phyloP scores from a whole-genome alignment of 345 rosid genomes.

The Corchorus capsularis region DNA sequence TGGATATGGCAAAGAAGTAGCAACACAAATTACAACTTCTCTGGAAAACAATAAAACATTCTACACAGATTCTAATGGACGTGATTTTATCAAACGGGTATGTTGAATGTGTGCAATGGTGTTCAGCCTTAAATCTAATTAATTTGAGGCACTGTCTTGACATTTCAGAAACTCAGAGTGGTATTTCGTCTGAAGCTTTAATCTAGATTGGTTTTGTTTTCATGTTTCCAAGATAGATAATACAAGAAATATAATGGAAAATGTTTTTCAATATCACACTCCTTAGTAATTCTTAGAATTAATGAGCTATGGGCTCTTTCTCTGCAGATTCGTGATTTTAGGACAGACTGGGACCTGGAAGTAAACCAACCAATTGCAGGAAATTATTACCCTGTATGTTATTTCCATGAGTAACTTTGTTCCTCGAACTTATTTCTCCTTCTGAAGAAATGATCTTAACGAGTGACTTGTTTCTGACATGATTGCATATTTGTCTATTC shows the following conservation, averaged over 20 bases:
- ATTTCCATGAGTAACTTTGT: constrained; percentile 5
- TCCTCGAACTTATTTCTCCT: neutral
- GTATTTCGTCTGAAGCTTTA: constrained; percentile 13
- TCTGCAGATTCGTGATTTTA: constrained; percentile 84
- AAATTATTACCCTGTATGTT: constrained; percentile 91
- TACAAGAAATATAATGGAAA: neutral
- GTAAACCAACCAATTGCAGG: constrained; percentile 93
- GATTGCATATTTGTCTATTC: constrained; percentile 25
- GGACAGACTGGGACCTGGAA: constrained; percentile 90
- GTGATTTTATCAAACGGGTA: constrained; percentile 79
- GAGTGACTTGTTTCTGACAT: neutral
- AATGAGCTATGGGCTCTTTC: constrained; percentile 19
- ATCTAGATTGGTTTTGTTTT: constrained; percentile 1
- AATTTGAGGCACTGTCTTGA: neutral
- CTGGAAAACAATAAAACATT: constrained; percentile 61
- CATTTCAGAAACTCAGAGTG: neutral
- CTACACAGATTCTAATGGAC: constrained; percentile 85
- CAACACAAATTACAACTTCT: constrained; percentile 63
- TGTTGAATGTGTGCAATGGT: constrained; percentile 13
- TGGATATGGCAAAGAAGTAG: constrained; percentile 75
- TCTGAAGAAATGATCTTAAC: neutral
- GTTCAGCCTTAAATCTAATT: constrained; percentile 3
- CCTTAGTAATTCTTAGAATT: constrained; percentile 16
- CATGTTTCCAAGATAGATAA: constrained; percentile 19
- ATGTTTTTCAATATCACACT: constrained; percentile 3